Conservation (phyloP, 1,139 yeast genomes). For the Yamadazyma dushanensis region DNA sequence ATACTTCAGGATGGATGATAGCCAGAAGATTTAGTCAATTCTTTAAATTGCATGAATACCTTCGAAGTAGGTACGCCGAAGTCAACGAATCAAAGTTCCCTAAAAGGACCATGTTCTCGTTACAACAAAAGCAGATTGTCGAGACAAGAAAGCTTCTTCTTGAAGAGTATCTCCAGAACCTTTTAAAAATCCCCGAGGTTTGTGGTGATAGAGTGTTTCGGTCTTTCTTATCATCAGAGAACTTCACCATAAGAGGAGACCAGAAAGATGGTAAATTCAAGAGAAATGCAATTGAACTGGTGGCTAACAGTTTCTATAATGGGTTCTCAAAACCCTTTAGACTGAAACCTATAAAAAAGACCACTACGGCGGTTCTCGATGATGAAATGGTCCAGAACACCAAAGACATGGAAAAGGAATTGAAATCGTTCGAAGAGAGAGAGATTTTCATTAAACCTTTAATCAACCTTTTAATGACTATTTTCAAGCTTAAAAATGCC, state of each 20-base stretch:
- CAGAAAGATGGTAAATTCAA: constrained; percentile 22
- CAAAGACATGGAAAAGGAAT: constrained; percentile 44
- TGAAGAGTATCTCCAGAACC: constrained; percentile 58
- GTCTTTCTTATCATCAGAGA: constrained; percentile 74
- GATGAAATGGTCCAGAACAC: constrained; percentile 30
- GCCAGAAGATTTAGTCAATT: constrained; percentile 89
- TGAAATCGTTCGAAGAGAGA: constrained; percentile 38
- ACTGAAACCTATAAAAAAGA: constrained; percentile 1
- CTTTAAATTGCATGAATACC: constrained; percentile 64
- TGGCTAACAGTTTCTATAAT: constrained; percentile 46
- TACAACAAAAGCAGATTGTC: constrained; percentile 59
- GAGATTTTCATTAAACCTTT: constrained; percentile 70
- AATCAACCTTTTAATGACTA: constrained; percentile 68
- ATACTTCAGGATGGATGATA: constrained; percentile 82
- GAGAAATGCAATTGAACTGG: constrained; percentile 28
- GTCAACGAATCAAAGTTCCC: constrained; percentile 60
- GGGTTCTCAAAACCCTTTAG: constrained; percentile 33
- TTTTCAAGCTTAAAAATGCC: constrained; percentile 68
- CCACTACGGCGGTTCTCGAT: constrained; percentile 4
- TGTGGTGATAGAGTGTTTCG: constrained; percentile 75
- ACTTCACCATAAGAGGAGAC: constrained; percentile 45
- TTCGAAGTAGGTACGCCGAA: constrained; percentile 53
- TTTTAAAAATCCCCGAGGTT: constrained; percentile 63
- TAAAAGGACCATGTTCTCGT: constrained; percentile 62
- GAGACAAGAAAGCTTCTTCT: constrained; percentile 64